phyloP scores from a whole-genome alignment of 441 rosid species.

The Dalechampia spathulata region DNA sequence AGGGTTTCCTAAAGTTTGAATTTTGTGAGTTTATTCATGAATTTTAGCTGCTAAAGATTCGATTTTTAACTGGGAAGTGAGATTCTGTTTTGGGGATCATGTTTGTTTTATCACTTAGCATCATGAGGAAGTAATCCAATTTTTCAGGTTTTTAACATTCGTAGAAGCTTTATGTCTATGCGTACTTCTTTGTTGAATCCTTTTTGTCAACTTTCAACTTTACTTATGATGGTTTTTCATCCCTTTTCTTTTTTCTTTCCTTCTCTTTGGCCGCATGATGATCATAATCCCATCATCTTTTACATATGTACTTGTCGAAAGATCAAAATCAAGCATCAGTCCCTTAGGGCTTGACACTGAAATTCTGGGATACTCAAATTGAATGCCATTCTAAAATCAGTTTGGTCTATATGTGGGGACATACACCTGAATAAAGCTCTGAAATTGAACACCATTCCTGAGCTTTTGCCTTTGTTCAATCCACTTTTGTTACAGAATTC shows the following conservation, averaged over 20 bases:
- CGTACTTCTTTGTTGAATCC: not conserved
- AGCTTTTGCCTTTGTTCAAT: not conserved
- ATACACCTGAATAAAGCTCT: too few species aligned
- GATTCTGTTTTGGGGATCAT: not conserved
- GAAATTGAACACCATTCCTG: not conserved
- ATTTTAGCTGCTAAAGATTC: slow-evolving; percentile 1
- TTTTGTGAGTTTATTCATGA: not conserved
- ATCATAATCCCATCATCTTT: not conserved
- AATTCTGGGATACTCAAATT: not conserved
- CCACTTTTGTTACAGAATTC: too few species aligned
- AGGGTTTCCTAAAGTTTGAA: not conserved
- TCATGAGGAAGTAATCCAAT: not conserved
- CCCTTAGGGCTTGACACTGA: not conserved
- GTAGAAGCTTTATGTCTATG: not conserved
- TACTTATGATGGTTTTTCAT: not conserved
- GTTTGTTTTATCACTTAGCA: not conserved
- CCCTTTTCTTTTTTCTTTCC: too few species aligned
- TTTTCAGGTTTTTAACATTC: not conserved
- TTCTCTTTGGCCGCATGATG: not conserved
- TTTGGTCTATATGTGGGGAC: not conserved
- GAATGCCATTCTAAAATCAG: not conserved
- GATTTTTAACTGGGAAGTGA: not conserved
- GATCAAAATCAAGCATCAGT: not conserved
- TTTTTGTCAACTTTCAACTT: not conserved
- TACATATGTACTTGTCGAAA: not conserved